These are phyloP conservation scores for Gastrolobium villosum DNA, from an alignment of 306 rosid genomes.

Conservation along the genomic window DNA sequence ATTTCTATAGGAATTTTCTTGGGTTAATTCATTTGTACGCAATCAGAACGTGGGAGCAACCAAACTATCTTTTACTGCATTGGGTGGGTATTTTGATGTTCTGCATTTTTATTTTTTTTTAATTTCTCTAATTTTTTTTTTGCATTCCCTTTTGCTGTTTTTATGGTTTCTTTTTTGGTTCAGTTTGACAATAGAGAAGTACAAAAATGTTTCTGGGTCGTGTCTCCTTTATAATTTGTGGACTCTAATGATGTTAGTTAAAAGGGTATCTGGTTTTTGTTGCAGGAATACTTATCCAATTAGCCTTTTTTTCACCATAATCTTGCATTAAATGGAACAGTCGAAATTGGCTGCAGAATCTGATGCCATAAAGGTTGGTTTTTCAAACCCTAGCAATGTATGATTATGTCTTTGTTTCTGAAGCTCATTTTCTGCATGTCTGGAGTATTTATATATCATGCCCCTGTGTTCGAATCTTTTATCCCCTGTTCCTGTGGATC, in stretches of 20 bases:
- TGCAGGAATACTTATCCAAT: conserved; percentile 60
- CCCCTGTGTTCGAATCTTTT: conserved; percentile 41
- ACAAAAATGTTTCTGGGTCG: conserved; percentile 47
- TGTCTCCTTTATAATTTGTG: conserved; percentile 43
- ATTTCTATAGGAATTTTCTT: conserved; percentile 44
- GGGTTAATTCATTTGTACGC: conserved; percentile 53
- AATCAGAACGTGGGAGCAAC: conserved; percentile 53
- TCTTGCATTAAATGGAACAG: conserved; percentile 68
- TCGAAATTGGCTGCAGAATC: conserved; percentile 60
- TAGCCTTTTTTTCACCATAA: conserved; percentile 47
- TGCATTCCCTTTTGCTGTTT: background rate
- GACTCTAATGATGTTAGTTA: conserved; percentile 40
- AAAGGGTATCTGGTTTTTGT: conserved; percentile 48
- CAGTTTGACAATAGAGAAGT: conserved; percentile 48
- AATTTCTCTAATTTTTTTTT: background rate
- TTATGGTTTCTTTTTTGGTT: conserved; percentile 37
- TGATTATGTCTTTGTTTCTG: conserved; percentile 28
- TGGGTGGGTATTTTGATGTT: conserved; percentile 51
- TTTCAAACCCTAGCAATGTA: conserved; percentile 49
- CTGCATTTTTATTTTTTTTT: background rate
- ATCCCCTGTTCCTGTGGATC: conserved; percentile 47
- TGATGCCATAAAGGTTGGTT: conserved; percentile 73
- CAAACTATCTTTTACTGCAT: conserved; percentile 53
- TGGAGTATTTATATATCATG: conserved; percentile 23
- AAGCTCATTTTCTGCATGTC: background rate